Conservation (phyloP, 1,139 yeast species). For the Meyerozyma elateridarum region DNA sequence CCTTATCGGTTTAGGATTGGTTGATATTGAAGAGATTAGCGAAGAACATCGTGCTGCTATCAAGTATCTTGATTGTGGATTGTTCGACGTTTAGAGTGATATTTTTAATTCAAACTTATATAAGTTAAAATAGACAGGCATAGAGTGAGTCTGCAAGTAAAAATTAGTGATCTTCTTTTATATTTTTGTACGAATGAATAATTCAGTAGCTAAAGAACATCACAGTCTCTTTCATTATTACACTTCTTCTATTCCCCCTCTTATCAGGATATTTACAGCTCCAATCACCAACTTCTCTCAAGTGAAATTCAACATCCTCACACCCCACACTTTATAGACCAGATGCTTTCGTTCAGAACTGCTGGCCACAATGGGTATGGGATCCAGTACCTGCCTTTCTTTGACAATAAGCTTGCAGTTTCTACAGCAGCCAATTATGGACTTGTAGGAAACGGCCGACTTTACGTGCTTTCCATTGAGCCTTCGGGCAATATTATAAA, state of each 20-base stretch:
- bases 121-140: too few species aligned
- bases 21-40: conserved; percentile 32
- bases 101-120: neutral
- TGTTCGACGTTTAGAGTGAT: conserved; percentile 21
- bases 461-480: conserved; percentile 64
- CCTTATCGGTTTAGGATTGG: conserved; percentile 55
- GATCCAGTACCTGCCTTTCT: conserved; percentile 86
- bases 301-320: too few species aligned
- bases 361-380: conserved; percentile 84
- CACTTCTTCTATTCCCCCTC: too few species aligned
- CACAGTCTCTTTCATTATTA: too few species aligned
- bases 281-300: too few species aligned
- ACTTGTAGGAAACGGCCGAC: conserved; percentile 86
- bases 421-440: conserved; percentile 93
- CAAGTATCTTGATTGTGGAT: conserved; percentile 38
- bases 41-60: conserved; percentile 21
- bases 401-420: conserved; percentile 83
- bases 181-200: too few species aligned
- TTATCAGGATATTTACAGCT: too few species aligned
- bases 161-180: too few species aligned
- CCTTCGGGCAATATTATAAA: conserved; percentile 57
- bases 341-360: conserved; percentile 75
- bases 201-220: too few species aligned
- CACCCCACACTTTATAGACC: too few species aligned
- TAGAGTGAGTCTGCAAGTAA: too few species aligned